phyloP scores from a whole-genome alignment of 2,329 filamentous ascomycete genomes.

The Colletotrichum simmondsii region DNA sequence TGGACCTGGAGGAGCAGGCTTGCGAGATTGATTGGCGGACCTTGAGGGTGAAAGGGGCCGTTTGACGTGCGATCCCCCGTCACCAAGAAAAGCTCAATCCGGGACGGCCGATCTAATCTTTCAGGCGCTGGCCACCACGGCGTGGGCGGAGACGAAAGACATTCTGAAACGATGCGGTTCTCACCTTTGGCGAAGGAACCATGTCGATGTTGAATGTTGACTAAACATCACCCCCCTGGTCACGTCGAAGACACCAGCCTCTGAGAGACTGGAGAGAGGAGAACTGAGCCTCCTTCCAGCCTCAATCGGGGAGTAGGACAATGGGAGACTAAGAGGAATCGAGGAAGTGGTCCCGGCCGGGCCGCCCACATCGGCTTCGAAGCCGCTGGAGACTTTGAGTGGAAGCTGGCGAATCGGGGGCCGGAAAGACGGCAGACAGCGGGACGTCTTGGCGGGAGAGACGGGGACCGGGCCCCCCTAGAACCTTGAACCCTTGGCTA shows the following conservation, averaged over 20 bases:
- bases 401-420: conserved; percentile 6
- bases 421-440: not conserved
- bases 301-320: not conserved
- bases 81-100: conserved; percentile 26
- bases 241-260: not conserved
- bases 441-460: conserved; percentile 7
- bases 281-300: not conserved
- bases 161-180: conserved; percentile 21
- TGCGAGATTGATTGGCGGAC: conserved; percentile 14
- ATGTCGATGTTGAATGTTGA: not conserved
- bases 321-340: not conserved
- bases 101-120: conserved; percentile 14
- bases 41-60: not conserved
- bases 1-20: not conserved
- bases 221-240: not conserved
- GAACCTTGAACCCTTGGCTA: not conserved
- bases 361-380: conserved; percentile 21
- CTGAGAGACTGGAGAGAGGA: not conserved
- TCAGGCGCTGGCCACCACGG: conserved; percentile 15
- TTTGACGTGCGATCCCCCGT: conserved; percentile 11
- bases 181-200: conserved; percentile 7
- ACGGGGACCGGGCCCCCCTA: not conserved
- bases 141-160: conserved; percentile 3
- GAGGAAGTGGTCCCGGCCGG: conserved; percentile 5
- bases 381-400: not conserved